Evolutionary conservation across 192 early-diverging fungal genomes (phyloP).

Genomic region (Entomortierella lignicola): DNA sequence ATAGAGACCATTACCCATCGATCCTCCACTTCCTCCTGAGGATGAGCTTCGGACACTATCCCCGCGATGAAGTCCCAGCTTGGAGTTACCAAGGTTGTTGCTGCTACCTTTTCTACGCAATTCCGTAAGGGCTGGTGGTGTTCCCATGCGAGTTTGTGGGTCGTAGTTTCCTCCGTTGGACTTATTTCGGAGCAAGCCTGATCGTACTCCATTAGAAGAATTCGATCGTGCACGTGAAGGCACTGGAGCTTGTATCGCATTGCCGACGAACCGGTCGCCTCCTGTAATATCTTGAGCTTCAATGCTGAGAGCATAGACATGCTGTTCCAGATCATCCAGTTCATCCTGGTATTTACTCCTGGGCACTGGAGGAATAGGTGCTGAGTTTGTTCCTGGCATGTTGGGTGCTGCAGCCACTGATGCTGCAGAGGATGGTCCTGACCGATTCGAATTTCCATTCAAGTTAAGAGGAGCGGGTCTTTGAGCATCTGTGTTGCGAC

Average conservation of each 20-base stretch:
- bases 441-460: slow-evolving; percentile 14
- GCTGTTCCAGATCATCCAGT: slow-evolving; percentile 38
- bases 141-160: slow-evolving; percentile 16
- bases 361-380: background rate
- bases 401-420: background rate
- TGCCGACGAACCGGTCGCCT: slow-evolving; percentile 3
- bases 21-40: slow-evolving; percentile 34
- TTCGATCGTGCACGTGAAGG: too few relatives aligned
- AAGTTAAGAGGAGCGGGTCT: slow-evolving; percentile 41
- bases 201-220: background rate
- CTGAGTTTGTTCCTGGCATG: too few relatives aligned
- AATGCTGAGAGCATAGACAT: slow-evolving; percentile 46
- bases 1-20: slow-evolving; percentile 10
- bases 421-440: slow-evolving; percentile 21
- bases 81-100: background rate
- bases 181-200: slow-evolving; percentile 12
- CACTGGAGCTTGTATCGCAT: slow-evolving; percentile 35
- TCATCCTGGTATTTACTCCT: slow-evolving; percentile 38
- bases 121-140: slow-evolving; percentile 16
- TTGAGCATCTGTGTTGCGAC: slow-evolving; percentile 40
- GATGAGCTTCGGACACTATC: slow-evolving; percentile 44
- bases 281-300: slow-evolving; percentile 32
- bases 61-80: slow-evolving; percentile 17
- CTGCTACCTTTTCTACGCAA: slow-evolving; percentile 23
- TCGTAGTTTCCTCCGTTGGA: background rate